phyloP scores from a whole-genome alignment of 2,329 filamentous ascomycete species.

The Ilyonectria destructans region DNA sequence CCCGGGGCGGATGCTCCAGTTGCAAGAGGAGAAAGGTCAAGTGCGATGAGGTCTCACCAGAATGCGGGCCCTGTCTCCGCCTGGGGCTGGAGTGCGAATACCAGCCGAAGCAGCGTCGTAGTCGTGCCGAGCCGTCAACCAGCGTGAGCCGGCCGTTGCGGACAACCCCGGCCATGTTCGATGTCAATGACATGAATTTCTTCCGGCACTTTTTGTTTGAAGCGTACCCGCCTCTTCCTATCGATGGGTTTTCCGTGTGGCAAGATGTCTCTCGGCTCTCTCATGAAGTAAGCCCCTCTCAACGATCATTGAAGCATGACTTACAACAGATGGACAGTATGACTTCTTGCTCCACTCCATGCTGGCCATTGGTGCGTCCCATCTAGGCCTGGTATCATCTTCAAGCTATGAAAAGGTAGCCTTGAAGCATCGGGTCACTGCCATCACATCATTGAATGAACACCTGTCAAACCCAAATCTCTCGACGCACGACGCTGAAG shows the following conservation, averaged over 20 bases:
- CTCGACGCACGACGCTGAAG: conserved; percentile 54
- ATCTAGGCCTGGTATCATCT: conserved; percentile 51
- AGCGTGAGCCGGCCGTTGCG: conserved; percentile 36
- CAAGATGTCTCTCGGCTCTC: conserved; percentile 56
- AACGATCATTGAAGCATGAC: not conserved
- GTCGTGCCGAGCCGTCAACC: not conserved
- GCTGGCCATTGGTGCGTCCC: conserved; percentile 59
- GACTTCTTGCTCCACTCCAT: conserved; percentile 61
- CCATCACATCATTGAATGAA: conserved; percentile 56
- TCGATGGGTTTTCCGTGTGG: conserved; percentile 57
- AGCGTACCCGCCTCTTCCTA: conserved; percentile 60
- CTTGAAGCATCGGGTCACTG: conserved; percentile 56
- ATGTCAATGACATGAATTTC: conserved; percentile 64
- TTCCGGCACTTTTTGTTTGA: conserved; percentile 68
- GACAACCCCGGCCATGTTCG: conserved; percentile 53
- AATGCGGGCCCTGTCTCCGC: conserved; percentile 56
- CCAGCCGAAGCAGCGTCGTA: conserved; percentile 25
- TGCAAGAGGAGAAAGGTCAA: conserved; percentile 63
- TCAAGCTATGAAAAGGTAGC: conserved; percentile 48
- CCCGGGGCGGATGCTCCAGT: conserved; percentile 52
- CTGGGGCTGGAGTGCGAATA: conserved; percentile 58
- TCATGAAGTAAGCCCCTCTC: conserved; percentile 51
- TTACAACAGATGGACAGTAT: conserved; percentile 48
- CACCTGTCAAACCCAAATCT: conserved; percentile 50
- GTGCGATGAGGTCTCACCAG: conserved; percentile 56